Evolutionary conservation across 306 rosid species (phyloP).

Genomic region (Pueraria montana): DNA sequence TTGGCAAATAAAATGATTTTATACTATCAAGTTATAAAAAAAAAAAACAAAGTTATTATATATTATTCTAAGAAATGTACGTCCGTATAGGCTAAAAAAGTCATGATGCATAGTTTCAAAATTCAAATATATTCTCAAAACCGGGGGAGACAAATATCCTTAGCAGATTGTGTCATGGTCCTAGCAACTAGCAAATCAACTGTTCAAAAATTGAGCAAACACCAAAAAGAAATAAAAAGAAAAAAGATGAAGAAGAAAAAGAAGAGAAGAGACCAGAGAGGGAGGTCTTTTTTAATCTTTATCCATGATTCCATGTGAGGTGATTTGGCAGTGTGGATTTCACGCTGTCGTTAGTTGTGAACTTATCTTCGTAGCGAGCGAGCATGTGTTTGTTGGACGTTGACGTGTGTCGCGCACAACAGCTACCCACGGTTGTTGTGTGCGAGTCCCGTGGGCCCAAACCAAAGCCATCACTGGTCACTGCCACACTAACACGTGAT

Average conservation of each 20-base stretch:
- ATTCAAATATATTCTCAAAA: not conserved
- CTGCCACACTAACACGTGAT: slow-evolving; percentile 19
- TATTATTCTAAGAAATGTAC: not conserved
- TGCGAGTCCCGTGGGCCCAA: slow-evolving; percentile 39
- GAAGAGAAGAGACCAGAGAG: not conserved
- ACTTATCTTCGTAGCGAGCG: not conserved
- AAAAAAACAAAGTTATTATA: not conserved
- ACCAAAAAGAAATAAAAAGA: not conserved
- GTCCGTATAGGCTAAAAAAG: not conserved
- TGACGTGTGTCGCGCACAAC: slow-evolving; percentile 49
- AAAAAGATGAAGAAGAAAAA: too few species aligned
- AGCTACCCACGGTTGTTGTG: not conserved
- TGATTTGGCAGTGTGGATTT: slow-evolving; percentile 33
- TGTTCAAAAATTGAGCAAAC: not conserved
- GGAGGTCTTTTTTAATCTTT: not conserved
- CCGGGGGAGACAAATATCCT: not conserved
- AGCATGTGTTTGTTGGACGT: slow-evolving; percentile 40
- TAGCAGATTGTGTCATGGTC: not conserved
- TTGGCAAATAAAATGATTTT: not conserved
- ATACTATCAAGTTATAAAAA: not conserved
- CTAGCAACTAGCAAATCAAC: not conserved
- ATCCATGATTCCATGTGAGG: not conserved
- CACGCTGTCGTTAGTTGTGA: not conserved
- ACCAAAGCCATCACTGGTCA: too few species aligned
- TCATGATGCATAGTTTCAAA: not conserved